These are phyloP conservation scores for Trichoderma sp. DNA, from an alignment of 2,329 filamentous ascomycete species.

Conservation along the genomic window DNA sequence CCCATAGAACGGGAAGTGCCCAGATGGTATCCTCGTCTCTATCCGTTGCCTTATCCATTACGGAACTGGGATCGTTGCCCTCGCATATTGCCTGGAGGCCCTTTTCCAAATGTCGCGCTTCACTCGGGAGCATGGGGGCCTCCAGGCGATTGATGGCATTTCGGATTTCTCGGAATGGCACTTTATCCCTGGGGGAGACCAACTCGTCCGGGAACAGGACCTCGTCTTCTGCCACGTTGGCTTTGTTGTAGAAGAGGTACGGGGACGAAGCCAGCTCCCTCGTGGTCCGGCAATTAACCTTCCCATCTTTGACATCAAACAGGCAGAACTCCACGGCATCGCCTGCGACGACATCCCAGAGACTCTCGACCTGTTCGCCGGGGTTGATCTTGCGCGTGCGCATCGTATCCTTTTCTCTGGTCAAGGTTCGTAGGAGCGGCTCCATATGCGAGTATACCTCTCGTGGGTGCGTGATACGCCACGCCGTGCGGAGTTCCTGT, in stretches of 20 bases:
- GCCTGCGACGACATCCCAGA: constrained; percentile 35
- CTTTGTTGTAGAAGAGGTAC: constrained; percentile 37
- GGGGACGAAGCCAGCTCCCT: constrained; percentile 15
- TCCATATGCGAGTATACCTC: constrained; percentile 35
- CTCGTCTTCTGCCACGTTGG: constrained; percentile 33
- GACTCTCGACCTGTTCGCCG: constrained; percentile 32
- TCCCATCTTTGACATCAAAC: constrained; percentile 25
- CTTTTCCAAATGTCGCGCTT: constrained; percentile 26
- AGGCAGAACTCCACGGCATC: constrained; percentile 31
- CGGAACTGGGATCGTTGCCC: not conserved
- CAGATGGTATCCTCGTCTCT: constrained; percentile 31
- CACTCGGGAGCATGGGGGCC: constrained; percentile 28
- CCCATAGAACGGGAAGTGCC: constrained; percentile 33
- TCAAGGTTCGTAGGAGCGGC: constrained; percentile 32
- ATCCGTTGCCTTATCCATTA: constrained; percentile 11
- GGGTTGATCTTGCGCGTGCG: constrained; percentile 34
- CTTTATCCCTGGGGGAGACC: constrained; percentile 24
- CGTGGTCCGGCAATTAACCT: constrained; percentile 18
- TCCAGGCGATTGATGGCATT: constrained; percentile 35
- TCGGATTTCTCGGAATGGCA: constrained; percentile 33
- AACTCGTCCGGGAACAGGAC: constrained; percentile 37
- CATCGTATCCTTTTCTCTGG: constrained; percentile 33
- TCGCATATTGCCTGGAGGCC: not conserved
- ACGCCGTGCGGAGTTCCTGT: constrained; percentile 36
- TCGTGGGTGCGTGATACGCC: constrained; percentile 33